Evolutionary conservation across 2,329 filamentous ascomycete species (phyloP), one percentile per base, ranked within the genome.

Genomic region (Aspergillus quadricinctus): DNA sequence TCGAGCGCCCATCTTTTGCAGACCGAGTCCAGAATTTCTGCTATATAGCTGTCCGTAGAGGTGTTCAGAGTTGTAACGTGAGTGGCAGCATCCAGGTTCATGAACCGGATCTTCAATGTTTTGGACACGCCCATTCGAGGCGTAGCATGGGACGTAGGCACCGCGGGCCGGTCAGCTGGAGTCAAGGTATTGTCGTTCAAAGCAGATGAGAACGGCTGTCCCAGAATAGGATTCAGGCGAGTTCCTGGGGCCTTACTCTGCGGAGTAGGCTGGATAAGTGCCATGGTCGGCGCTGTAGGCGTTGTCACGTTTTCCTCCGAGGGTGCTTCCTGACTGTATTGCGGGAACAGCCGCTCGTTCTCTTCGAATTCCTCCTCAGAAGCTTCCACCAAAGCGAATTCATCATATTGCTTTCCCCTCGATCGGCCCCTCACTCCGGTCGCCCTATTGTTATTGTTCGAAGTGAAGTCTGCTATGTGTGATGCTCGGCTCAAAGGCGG

Each of bases 391-490:
- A 88, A 76, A 19, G 82, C 85, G 66, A 88, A 88, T 60, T 87
- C 85, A 63, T 88, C 85, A 72, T 84, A 87, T 1, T 83, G 83
- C 66, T 85, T 86, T 48, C 85, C 85, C 56, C 84, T 75, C 46
- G 82, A 80, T 51, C 85, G 75, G 5, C 81, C 80, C 53, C 84
- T 77, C 52, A 79, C 64, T 17, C 71, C 73, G 25, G 70, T 81
- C 28, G 81, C 82, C 43, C 84, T 79, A 61, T 85, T 87, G 67
- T 88, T 87, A 72, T 87, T 88, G 72, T 87, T 88, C 2, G 83
- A 86, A 0, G 85, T 86, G 64, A 88, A 88, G 64, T 87, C 84
- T 3, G 80, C 78, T 53, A 87, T 78, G 0, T 83, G 80, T 60
- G 81, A 78, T 23, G 79, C 82, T 35, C 84, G 77, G 9, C 76